Percentiles rank a stretch among this genome's conserved stretches.
Evolutionary conservation across 2,329 filamentous ascomycete species (phyloP).

Genomic region (Talaromyces sp.): DNA sequence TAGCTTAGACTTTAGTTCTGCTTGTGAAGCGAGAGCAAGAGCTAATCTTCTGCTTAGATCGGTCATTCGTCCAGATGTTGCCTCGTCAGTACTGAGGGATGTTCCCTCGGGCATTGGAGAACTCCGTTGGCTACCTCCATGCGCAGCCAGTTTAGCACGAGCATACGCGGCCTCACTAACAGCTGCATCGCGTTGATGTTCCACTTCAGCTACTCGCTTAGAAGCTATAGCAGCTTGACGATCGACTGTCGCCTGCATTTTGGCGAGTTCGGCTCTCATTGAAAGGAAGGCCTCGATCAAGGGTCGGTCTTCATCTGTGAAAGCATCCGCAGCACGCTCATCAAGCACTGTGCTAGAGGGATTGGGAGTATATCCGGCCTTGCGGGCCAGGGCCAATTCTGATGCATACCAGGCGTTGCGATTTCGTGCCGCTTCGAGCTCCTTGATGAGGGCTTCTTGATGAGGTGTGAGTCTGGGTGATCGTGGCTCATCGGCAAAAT

Average conservation of each 20-base stretch:
- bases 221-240: conserved; percentile 80
- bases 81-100: conserved; percentile 53
- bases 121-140: conserved; percentile 62
- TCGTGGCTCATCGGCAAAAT: conserved; percentile 37
- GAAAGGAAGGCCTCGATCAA: conserved; percentile 85
- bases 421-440: conserved; percentile 77
- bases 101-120: conserved; percentile 47
- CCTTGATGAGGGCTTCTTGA: conserved; percentile 67
- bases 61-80: conserved; percentile 57
- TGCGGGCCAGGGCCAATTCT: conserved; percentile 84
- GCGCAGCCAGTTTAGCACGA: conserved; percentile 84
- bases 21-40: conserved; percentile 70
- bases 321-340: conserved; percentile 67
- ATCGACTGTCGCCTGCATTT: conserved; percentile 85
- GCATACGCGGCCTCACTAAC: conserved; percentile 92
- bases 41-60: conserved; percentile 81
- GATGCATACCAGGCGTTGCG: conserved; percentile 97
- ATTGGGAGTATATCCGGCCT: conserved; percentile 77
- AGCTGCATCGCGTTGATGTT: conserved; percentile 91
- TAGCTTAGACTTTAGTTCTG: conserved; percentile 71
- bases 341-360: conserved; percentile 68
- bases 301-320: conserved; percentile 87
- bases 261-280: conserved; percentile 83
- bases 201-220: conserved; percentile 85
- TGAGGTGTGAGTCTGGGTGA: conserved; percentile 41